phyloP scores from a whole-genome alignment of 306 rosid genomes.

The Fragaria vesca region DNA sequence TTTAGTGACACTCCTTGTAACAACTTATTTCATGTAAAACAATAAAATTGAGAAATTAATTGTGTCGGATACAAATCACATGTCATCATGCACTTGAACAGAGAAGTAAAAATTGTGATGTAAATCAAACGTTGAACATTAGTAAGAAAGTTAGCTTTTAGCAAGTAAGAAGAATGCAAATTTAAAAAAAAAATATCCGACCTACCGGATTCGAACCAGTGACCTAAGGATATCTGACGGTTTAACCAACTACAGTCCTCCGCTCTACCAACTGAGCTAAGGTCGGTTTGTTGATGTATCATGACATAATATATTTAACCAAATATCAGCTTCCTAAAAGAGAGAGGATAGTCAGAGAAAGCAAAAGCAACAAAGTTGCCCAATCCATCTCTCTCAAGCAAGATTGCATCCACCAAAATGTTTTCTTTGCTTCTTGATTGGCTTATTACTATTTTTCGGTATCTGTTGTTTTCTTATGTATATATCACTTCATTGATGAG shows the following conservation, averaged over 20 bases:
- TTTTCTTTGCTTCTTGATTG: not conserved
- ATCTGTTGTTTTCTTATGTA: not conserved
- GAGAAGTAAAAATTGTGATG: too few species aligned
- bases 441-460: not conserved
- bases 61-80: too few species aligned
- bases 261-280: constrained; percentile 16
- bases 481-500: not conserved
- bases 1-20: too few species aligned
- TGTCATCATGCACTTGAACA: too few species aligned
- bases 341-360: not conserved
- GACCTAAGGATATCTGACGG: constrained; percentile 9
- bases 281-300: not conserved
- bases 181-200: not conserved
- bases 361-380: not conserved
- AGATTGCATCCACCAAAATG: not conserved
- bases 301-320: not conserved
- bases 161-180: too few species aligned
- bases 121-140: too few species aligned
- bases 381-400: not conserved
- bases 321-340: rapidly evolving
- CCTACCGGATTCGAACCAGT: constrained; percentile 14
- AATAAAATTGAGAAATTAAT: too few species aligned
- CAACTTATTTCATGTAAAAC: too few species aligned
- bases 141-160: too few species aligned
- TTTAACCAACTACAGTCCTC: constrained; percentile 3